These are phyloP conservation scores for Mycena maculata DNA, from an alignment of 768 basidiomycete genomes.

Conservation along the genomic window DNA sequence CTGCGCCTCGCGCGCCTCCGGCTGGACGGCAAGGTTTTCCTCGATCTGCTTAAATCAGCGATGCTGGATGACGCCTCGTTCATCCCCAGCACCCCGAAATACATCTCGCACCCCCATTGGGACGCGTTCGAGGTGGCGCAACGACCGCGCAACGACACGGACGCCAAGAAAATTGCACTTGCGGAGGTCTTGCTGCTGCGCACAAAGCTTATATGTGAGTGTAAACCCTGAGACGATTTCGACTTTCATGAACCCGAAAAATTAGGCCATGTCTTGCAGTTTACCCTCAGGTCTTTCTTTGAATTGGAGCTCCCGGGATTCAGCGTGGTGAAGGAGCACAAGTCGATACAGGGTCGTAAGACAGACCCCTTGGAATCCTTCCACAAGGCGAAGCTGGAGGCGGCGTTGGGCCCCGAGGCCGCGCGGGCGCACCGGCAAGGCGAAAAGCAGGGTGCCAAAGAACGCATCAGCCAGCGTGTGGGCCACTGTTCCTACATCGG, in stretches of 20 bases:
- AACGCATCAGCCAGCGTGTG: slow-evolving; percentile 3
- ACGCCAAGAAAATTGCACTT: slow-evolving; percentile 7
- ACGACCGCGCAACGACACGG: neutral
- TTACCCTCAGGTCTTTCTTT: slow-evolving; percentile 19
- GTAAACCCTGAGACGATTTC: too few relatives aligned
- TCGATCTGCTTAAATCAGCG: slow-evolving; percentile 13
- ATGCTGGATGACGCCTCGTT: slow-evolving; percentile 21
- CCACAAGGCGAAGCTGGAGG: neutral
- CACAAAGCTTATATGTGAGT: slow-evolving; percentile 27
- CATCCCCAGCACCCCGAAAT: slow-evolving; percentile 11
- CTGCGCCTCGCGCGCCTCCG: slow-evolving; percentile 15
- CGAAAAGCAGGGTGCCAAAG: neutral
- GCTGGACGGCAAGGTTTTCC: slow-evolving; percentile 23
- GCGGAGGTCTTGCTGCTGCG: slow-evolving; percentile 12
- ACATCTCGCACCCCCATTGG: slow-evolving; percentile 11
- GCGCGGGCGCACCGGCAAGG: neutral
- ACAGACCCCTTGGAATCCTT: neutral
- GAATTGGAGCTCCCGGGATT: slow-evolving; percentile 9
- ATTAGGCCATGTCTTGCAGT: slow-evolving; percentile 17
- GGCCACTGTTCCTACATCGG: slow-evolving; percentile 22
- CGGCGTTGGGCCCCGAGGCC: neutral
- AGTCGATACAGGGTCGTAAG: neutral
- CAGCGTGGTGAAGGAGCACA: slow-evolving; percentile 10
- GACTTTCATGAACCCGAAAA: neutral
- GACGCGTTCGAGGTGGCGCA: slow-evolving; percentile 6